Base-by-base conservation (phyloP, 768 basidiomycete genomes). In the Kwoniella bestiolae region DNA sequence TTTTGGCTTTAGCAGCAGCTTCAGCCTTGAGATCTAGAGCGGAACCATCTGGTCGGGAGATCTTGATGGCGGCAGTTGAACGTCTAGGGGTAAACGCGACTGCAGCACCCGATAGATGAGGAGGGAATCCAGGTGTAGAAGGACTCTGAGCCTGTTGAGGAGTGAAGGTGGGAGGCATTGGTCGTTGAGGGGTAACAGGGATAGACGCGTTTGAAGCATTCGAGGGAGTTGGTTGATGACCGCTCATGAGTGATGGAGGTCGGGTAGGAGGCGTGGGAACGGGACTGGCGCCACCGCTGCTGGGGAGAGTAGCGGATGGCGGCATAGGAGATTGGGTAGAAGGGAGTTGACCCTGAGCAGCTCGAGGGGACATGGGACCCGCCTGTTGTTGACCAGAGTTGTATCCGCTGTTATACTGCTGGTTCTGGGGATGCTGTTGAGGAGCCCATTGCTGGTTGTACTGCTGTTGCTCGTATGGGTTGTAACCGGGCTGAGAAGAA, bases 1-100 rank as follows among this genome's bases (percentile, higher is more conserved):
- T 76, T 72, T 84, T 87, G 65, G 71, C 70, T 38, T 83, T 81
- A 60, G 79, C 73, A 32, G 71, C 68, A 62, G 82, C 83, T 3
- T 83, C 83, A 31, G 84, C 83, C 26, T 81, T 77, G 50, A 87
- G 83, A 67, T 84, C 84, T 62, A 84, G 65, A 25, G 76, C 84
- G 53, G 83, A 83, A 28, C 85, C 84, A 72, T 86, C 86, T 3
- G 82, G 73, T 44, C 79, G 75, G 18, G 77, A 63, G 47, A 80
- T 63, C 60, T 77, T 79, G 69, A 80, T 72, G 1, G 72, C 82
- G 56, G 84, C 82, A 64, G 72, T 83, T 61, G 81, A 80, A 38
- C 73, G 60, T 5, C 83, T 83, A 51, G 81, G 68, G 32, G 73
- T 74, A 77, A 77, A 79, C 9, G 83, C 75, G 21, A 79, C 72